Conservation (phyloP, 148 eudicot genomes). For the Euryodendron excelsum region DNA sequence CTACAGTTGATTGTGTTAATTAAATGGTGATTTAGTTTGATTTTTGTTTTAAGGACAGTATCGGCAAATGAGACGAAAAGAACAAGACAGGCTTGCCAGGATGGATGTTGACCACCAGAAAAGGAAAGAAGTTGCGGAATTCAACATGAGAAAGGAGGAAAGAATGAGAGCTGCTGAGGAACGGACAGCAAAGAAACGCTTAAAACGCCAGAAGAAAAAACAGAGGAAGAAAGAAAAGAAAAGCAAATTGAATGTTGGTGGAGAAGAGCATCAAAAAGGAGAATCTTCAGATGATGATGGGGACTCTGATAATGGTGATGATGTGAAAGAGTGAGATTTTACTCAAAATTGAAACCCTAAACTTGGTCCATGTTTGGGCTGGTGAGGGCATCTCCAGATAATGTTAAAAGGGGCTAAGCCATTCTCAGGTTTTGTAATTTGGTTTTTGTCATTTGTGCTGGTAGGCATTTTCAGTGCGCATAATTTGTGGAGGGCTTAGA, state of each 20-base stretch:
- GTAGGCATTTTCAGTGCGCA: no score
- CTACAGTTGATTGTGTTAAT: no score
- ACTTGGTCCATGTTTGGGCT: neutral
- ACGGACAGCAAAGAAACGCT: constrained; percentile 85
- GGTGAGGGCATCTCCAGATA: neutral
- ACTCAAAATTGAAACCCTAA: neutral
- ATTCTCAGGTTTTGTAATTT: neutral
- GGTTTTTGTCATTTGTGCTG: neutral
- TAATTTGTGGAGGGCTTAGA: no score
- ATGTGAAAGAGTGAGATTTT: constrained; percentile 12
- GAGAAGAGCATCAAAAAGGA: constrained; percentile 39
- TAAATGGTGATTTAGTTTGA: no score
- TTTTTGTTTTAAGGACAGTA: constrained; percentile 45
- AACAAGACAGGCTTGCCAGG: constrained; percentile 88
- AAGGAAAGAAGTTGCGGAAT: constrained; percentile 80
- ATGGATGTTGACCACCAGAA: constrained; percentile 82
- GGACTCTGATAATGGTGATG: constrained; percentile 46
- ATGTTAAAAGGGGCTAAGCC: neutral
- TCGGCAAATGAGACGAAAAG: constrained; percentile 96
- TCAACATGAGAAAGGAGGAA: constrained; percentile 69
- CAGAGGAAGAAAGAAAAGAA: constrained; percentile 72
- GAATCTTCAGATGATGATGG: constrained; percentile 49
- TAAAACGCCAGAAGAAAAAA: constrained; percentile 85
- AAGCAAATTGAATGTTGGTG: constrained; percentile 32
- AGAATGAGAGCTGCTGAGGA: constrained; percentile 85